Evolutionary conservation across 176 grass and related monocot species (phyloP).

Genomic region (Eleusine indica): DNA sequence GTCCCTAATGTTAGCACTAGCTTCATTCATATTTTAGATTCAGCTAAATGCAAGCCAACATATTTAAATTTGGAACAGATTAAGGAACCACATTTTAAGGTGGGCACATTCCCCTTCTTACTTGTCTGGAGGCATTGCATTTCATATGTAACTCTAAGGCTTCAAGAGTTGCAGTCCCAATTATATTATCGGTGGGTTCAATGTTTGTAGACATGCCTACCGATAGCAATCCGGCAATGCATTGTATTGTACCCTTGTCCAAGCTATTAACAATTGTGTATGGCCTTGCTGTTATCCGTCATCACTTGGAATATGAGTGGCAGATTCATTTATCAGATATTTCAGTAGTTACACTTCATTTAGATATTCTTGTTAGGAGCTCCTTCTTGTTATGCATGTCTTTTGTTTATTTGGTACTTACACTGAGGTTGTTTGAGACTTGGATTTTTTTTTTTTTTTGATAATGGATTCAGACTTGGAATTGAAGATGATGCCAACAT

Average conservation of each 20-base stretch:
- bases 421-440: background rate
- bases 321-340: background rate
- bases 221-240: background rate
- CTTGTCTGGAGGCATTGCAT: background rate
- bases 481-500: constrained; percentile 45
- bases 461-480: constrained; percentile 29
- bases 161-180: background rate
- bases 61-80: no score
- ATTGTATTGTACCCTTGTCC: background rate
- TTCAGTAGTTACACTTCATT: background rate
- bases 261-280: background rate
- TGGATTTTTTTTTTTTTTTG: no score
- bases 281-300: background rate
- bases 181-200: background rate
- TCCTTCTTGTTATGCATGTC: background rate
- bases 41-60: no score
- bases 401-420: constrained; percentile 1
- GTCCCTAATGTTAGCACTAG: no score
- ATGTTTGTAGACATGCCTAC: background rate
- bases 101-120: no score
- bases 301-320: background rate
- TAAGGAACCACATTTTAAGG: no score
- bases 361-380: background rate
- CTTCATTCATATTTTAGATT: no score
- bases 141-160: background rate